Evolutionary conservation across 2,329 filamentous ascomycete species (phyloP).

Genomic region (Proliferodiscus dingleyae): DNA sequence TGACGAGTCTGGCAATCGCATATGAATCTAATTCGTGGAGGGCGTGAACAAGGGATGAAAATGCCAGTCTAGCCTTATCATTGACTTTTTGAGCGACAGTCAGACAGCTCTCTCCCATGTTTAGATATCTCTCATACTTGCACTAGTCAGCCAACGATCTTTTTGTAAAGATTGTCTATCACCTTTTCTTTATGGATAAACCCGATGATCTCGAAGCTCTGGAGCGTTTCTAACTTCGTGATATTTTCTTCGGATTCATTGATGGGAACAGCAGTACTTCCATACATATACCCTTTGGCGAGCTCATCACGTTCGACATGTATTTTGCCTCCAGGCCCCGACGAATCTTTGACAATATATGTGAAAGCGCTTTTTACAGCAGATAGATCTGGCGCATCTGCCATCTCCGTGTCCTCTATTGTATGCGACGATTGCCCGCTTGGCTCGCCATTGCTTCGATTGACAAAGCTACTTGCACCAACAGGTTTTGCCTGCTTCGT

Average conservation of each 20-base stretch:
- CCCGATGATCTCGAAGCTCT: constrained; percentile 76
- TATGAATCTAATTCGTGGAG: constrained; percentile 81
- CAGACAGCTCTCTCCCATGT: constrained; percentile 74
- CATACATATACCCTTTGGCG: constrained; percentile 92
- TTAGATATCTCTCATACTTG: constrained; percentile 77
- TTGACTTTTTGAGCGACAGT: constrained; percentile 75
- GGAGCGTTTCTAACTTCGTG: constrained; percentile 76
- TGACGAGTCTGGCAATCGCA: constrained; percentile 78
- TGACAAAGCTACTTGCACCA: constrained; percentile 72
- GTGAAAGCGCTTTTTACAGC: constrained; percentile 71
- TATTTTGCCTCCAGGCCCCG: constrained; percentile 69
- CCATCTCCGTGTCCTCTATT: constrained; percentile 38
- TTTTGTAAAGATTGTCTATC: constrained; percentile 7
- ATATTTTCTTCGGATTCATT: constrained; percentile 81
- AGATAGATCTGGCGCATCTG: constrained; percentile 47
- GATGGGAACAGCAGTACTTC: constrained; percentile 85
- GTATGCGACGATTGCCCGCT: constrained; percentile 49
- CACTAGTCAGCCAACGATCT: constrained; percentile 8
- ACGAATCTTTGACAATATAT: constrained; percentile 75
- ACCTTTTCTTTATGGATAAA: constrained; percentile 74
- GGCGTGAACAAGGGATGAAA: constrained; percentile 86
- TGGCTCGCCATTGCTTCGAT: constrained; percentile 41
- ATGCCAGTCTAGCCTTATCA: constrained; percentile 73
- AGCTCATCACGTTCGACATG: constrained; percentile 79
- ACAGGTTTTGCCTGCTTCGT: constrained; percentile 72